Evolutionary conservation across 768 basidiomycete genomes (phyloP).

Genomic region (Tylopilus subfusipes): DNA sequence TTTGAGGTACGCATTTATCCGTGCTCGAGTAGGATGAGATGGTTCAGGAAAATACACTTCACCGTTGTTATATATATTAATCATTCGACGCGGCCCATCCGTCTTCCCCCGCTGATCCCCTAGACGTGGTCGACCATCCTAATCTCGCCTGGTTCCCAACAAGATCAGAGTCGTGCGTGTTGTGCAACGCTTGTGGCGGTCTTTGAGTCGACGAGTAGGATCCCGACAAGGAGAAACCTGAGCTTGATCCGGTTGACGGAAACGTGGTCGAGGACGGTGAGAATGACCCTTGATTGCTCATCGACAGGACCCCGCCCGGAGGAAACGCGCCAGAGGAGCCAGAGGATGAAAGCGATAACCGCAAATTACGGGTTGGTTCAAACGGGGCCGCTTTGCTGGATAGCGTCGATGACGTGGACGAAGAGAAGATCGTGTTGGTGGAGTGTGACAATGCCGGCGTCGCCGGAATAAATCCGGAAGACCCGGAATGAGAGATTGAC

Average conservation of each 20-base stretch:
- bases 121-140: slow-evolving; percentile 12
- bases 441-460: slow-evolving; percentile 14
- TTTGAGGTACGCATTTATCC: too few species aligned
- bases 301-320: slow-evolving; percentile 10
- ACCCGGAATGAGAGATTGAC: slow-evolving; percentile 16
- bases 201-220: slow-evolving; percentile 16
- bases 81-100: slow-evolving; percentile 9
- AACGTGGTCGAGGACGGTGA: slow-evolving; percentile 15
- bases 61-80: background rate
- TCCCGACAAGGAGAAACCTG: slow-evolving; percentile 12
- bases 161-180: slow-evolving; percentile 4
- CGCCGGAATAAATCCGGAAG: slow-evolving; percentile 13
- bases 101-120: slow-evolving; percentile 15
- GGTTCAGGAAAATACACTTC: background rate
- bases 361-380: slow-evolving; percentile 41
- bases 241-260: slow-evolving; percentile 5
- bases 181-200: slow-evolving; percentile 4
- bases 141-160: slow-evolving; percentile 6
- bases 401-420: slow-evolving; percentile 37
- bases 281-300: slow-evolving; percentile 17
- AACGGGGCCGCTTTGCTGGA: slow-evolving; percentile 55
- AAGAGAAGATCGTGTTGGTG: slow-evolving; percentile 16
- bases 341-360: slow-evolving; percentile 23
- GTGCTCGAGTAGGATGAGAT: background rate
- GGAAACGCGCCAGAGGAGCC: slow-evolving; percentile 13